Percentiles rank a stretch among this genome's conserved stretches.
phyloP scores from a whole-genome alignment of 2,329 filamentous ascomycete species.

The Penicillium sp. region DNA sequence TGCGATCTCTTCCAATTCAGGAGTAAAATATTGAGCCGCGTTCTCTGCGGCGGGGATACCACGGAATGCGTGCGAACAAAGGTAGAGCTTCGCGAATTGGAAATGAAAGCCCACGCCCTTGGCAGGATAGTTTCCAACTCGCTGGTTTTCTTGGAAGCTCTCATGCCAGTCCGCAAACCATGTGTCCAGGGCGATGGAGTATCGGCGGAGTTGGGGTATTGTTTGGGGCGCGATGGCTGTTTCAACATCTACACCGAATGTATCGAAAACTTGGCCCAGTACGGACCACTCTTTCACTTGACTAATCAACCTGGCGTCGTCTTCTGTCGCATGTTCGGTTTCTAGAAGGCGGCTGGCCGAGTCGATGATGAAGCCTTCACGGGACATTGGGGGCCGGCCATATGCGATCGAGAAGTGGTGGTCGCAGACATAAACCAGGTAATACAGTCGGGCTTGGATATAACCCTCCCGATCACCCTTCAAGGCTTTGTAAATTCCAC shows the following conservation, averaged over 20 bases:
- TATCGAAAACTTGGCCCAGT: slow-evolving; percentile 32
- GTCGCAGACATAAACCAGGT: slow-evolving; percentile 39
- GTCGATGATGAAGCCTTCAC: slow-evolving; percentile 32
- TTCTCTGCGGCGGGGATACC: slow-evolving; percentile 19
- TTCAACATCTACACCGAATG: slow-evolving; percentile 33
- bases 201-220: slow-evolving; percentile 16
- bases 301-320: slow-evolving; percentile 34
- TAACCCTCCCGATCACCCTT: slow-evolving; percentile 22
- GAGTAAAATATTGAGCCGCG: not conserved
- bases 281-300: slow-evolving; percentile 36
- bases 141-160: not conserved
- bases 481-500: slow-evolving; percentile 22
- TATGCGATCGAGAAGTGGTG: slow-evolving; percentile 40
- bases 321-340: slow-evolving; percentile 30
- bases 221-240: slow-evolving; percentile 16
- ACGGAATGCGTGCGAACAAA: slow-evolving; percentile 47
- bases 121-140: slow-evolving; percentile 44
- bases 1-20: slow-evolving; percentile 35
- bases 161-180: slow-evolving; percentile 22
- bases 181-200: slow-evolving; percentile 9
- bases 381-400: slow-evolving; percentile 35
- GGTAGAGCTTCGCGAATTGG: slow-evolving; percentile 48
- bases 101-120: slow-evolving; percentile 48
- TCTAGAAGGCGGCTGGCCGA: slow-evolving; percentile 28
- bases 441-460: slow-evolving; percentile 29